These are phyloP conservation scores for Carnegiea gigantea DNA, from an alignment of 179 eudicot species.

Conservation along the genomic window DNA sequence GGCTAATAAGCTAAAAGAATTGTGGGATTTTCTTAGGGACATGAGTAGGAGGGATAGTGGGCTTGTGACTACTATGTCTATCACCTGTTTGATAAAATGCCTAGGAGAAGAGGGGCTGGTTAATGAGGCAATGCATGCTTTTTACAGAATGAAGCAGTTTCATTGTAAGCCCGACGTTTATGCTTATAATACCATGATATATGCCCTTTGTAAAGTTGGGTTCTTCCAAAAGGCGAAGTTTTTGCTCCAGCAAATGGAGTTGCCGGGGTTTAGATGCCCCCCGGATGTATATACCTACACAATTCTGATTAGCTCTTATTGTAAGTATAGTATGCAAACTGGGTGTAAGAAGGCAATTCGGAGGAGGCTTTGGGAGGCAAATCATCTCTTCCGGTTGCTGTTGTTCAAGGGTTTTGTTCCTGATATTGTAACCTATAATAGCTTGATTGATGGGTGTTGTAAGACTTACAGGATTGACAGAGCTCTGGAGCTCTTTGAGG, in stretches of 20 bases:
- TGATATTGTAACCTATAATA: slow-evolving; percentile 81
- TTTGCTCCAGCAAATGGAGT: slow-evolving; percentile 76
- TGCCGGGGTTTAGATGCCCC: slow-evolving; percentile 77
- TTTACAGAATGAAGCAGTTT: slow-evolving; percentile 75
- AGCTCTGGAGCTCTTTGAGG: slow-evolving; percentile 78
- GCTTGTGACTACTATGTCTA: slow-evolving; percentile 56
- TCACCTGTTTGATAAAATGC: slow-evolving; percentile 84
- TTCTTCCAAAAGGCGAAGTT: slow-evolving; percentile 67
- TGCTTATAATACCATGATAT: slow-evolving; percentile 60
- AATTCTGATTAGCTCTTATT: slow-evolving; percentile 65
- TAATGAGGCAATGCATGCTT: slow-evolving; percentile 59
- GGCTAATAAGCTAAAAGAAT: slow-evolving; percentile 46
- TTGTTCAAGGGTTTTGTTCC: slow-evolving; percentile 74
- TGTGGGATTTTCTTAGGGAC: slow-evolving; percentile 68
- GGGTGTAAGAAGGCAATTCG: slow-evolving; percentile 74
- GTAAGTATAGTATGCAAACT: slow-evolving; percentile 65
- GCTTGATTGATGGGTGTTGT: slow-evolving; percentile 87
- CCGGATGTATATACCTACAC: slow-evolving; percentile 83
- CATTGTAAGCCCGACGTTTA: slow-evolving; percentile 79
- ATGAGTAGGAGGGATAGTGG: slow-evolving; percentile 43
- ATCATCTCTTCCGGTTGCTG: slow-evolving; percentile 76
- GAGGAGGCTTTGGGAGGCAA: slow-evolving; percentile 87
- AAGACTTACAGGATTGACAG: slow-evolving; percentile 76
- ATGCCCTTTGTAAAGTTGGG: slow-evolving; percentile 73
- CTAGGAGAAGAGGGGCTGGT: slow-evolving; percentile 80